Evolutionary conservation across 345 rosid genomes (phyloP), one percentile per base, ranked within the genome.

Genomic region (Lepidium aucheri): DNA sequence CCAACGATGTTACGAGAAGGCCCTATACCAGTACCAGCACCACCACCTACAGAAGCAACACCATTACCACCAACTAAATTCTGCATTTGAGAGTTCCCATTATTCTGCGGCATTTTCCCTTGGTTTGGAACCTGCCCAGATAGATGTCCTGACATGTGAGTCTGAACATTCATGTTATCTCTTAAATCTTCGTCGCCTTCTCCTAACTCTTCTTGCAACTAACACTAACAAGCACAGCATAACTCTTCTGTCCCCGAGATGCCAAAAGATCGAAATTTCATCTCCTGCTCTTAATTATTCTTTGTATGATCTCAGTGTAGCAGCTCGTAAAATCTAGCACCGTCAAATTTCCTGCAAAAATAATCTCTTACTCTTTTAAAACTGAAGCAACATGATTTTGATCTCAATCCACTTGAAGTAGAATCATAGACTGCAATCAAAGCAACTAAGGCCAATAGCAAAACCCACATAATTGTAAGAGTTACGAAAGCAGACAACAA

Each of bases 41-140:
- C 52, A 41, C 28, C 26, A 24, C 7, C 54, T 24, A 57, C 16
- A 30, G 67, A 59, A 55, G 74, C 54, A 67, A 43, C 62, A 30
- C 57, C 65, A 69, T 26, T 34, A 53, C 66, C 78, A 71, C 73
- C 79, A 43, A 74, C 88, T 53, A 82, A 49, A 73, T 77, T 78
- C 75, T 86, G 91, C 86, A 86, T 55, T 76, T 83, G 88, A 47
- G 83, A 22, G 68, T 80, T 85, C 57, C 87, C 89, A 77, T 88
- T 86, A 56, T 76, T 90, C 74, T 85, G 91, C 56, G 87, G 68
- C 55, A 74, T 42, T 8, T 77, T 76, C 46, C 77, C 84, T 72
- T 87, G 87, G 71, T 74, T 85, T 55, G 86, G 78, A 61, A 84
- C 91, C 83, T 84, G 87, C 49, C 90, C 86, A 0, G 86, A 68